Conservation (phyloP, 2,329 filamentous ascomycete genomes). For the Ilyonectria destructans region DNA sequence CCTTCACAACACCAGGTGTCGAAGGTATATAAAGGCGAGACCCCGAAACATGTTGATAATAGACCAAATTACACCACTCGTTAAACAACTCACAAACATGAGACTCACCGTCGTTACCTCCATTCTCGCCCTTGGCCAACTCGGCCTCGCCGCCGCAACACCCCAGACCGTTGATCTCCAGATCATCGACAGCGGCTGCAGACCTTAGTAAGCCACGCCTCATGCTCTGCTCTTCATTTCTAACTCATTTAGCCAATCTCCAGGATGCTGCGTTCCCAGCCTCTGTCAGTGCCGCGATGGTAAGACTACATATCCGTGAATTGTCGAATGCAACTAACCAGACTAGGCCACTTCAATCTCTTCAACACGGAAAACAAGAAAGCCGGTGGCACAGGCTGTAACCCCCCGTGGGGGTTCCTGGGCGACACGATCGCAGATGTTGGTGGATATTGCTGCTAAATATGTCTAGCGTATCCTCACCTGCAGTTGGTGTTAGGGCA, state of each 20-base stretch:
- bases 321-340: background rate
- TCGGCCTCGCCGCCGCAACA: slow-evolving; percentile 14
- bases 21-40: background rate
- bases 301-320: slow-evolving; percentile 8
- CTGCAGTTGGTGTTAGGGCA: background rate
- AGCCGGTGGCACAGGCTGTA: slow-evolving; percentile 29
- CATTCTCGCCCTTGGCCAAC: slow-evolving; percentile 7
- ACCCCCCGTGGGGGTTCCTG: slow-evolving; percentile 37
- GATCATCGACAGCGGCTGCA: slow-evolving; percentile 33
- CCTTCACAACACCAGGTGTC: background rate
- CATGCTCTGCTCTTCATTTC: background rate
- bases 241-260: slow-evolving; percentile 29
- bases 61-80: background rate
- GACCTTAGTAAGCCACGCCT: slow-evolving; percentile 28
- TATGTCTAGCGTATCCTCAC: background rate
- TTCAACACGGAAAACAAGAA: slow-evolving; percentile 35
- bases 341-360: slow-evolving; percentile 25
- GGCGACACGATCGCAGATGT: slow-evolving; percentile 32
- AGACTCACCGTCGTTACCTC: slow-evolving; percentile 24
- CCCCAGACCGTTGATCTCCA: slow-evolving; percentile 20
- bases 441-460: slow-evolving; percentile 39
- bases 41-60: background rate
- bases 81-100: slow-evolving; percentile 28
- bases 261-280: slow-evolving; percentile 37
- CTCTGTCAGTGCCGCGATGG: slow-evolving; percentile 39